A percentile compares a stretch with the other conserved stretches of the same genome.
phyloP scores from a whole-genome alignment of 2,329 filamentous ascomycete species.

The Xylaria sp. region DNA sequence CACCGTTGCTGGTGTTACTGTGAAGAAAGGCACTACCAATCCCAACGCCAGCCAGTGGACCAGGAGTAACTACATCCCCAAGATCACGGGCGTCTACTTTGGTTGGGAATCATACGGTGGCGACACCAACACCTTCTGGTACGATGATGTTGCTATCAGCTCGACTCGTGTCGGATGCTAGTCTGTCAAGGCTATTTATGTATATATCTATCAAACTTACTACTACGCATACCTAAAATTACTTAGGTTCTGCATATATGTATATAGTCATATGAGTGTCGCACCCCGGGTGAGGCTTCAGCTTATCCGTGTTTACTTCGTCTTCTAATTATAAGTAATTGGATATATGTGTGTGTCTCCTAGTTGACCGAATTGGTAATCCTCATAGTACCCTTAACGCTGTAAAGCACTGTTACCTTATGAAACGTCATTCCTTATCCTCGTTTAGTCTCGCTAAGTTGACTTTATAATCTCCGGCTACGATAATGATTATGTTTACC shows the following conservation, averaged over 20 bases:
- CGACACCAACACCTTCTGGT: slow-evolving; percentile 70
- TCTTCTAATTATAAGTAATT: not conserved
- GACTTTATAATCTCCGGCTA: too few relatives aligned
- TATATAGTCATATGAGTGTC: not conserved
- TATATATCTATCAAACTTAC: not conserved
- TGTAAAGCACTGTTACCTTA: not conserved
- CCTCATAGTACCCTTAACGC: not conserved
- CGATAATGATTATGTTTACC: too few relatives aligned
- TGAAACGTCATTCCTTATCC: too few relatives aligned
- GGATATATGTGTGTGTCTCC: not conserved
- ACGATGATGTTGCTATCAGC: slow-evolving; percentile 66
- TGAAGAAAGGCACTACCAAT: slow-evolving; percentile 59
- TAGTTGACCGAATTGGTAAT: not conserved
- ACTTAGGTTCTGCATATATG: not conserved
- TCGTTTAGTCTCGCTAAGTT: too few relatives aligned
- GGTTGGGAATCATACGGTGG: slow-evolving; percentile 72
- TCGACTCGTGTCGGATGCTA: slow-evolving; percentile 61
- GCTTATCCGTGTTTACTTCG: not conserved
- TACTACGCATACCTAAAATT: not conserved
- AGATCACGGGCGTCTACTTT: slow-evolving; percentile 66
- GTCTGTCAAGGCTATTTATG: slow-evolving; percentile 11
- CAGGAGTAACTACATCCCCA: slow-evolving; percentile 60
- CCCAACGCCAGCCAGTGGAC: slow-evolving; percentile 64
- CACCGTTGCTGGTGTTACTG: slow-evolving; percentile 62
- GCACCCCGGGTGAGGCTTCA: not conserved